Percentiles rank a stretch among this genome's conserved stretches.
phyloP scores from a whole-genome alignment of 75 land plant genomes.

The Sequoia sempervirens region DNA sequence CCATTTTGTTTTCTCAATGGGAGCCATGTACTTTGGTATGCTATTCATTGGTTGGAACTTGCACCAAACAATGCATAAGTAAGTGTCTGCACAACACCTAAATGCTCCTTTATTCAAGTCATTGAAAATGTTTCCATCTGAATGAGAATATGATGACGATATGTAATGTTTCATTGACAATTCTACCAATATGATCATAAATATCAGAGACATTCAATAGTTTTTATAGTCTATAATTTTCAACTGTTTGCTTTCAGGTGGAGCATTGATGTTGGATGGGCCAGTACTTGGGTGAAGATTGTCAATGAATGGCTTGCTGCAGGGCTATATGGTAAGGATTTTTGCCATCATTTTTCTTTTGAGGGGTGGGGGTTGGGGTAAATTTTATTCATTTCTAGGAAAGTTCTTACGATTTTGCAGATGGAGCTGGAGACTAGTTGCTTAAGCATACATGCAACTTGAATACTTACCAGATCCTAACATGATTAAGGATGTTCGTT shows the following conservation, averaged over 20 bases:
- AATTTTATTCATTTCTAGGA: background rate
- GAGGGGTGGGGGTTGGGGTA: too few relatives aligned
- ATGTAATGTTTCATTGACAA: background rate
- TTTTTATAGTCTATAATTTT: background rate
- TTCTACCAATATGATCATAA: background rate
- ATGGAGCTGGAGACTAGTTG: constrained; percentile 1
- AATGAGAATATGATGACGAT: background rate
- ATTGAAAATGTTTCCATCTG: background rate
- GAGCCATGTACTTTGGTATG: constrained; percentile 98
- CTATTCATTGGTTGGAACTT: constrained; percentile 85
- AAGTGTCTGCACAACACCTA: constrained; percentile 7
- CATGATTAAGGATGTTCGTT: background rate
- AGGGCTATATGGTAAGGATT: constrained; percentile 62
- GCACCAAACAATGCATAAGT: constrained; percentile 79
- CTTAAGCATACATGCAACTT: background rate
- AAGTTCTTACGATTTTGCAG: background rate
- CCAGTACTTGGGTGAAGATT: constrained; percentile 91
- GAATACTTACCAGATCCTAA: background rate
- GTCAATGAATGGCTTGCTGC: constrained; percentile 86
- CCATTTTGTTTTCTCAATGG: constrained; percentile 94
- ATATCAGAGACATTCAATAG: background rate
- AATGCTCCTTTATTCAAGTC: background rate
- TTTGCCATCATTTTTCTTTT: background rate
- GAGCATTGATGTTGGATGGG: constrained; percentile 94
- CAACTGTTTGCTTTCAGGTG: constrained; percentile 40